Conservation (phyloP, 495 filamentous ascomycete species). For the Penicillium psychrofluorescens region DNA sequence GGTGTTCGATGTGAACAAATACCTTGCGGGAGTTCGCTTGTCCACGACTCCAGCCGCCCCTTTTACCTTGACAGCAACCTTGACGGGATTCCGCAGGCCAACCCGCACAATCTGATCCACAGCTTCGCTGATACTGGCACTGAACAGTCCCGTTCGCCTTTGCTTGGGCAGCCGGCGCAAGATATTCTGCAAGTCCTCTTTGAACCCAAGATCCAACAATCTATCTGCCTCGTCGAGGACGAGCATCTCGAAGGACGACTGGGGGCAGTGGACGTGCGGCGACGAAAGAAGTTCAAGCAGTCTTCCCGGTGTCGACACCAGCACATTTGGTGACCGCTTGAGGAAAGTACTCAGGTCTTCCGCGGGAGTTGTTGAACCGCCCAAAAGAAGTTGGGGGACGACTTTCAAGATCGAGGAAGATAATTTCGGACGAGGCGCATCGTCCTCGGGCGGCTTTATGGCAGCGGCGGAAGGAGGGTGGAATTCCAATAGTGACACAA, state of each 20-base stretch:
- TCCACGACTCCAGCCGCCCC: slow-evolving; percentile 69
- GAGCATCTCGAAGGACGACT: slow-evolving; percentile 81
- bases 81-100: slow-evolving; percentile 87
- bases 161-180: slow-evolving; percentile 84
- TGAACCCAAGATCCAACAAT: slow-evolving; percentile 91
- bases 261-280: slow-evolving; percentile 82
- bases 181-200: slow-evolving; percentile 80
- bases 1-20: neutral
- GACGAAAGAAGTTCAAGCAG: slow-evolving; percentile 82
- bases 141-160: slow-evolving; percentile 86
- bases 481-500: slow-evolving; percentile 69
- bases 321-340: slow-evolving; percentile 69
- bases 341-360: slow-evolving; percentile 82
- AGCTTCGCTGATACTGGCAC: slow-evolving; percentile 85
- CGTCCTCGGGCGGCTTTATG: slow-evolving; percentile 46
- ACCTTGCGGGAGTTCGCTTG: slow-evolving; percentile 76
- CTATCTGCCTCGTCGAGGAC: slow-evolving; percentile 94
- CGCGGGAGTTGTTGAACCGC: slow-evolving; percentile 71
- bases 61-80: slow-evolving; percentile 86
- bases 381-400: slow-evolving; percentile 82
- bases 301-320: slow-evolving; percentile 84
- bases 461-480: slow-evolving; percentile 67
- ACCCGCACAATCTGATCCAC: slow-evolving; percentile 87
- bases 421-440: slow-evolving; percentile 45
- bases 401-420: slow-evolving; percentile 49